phyloP scores from a whole-genome alignment of 306 rosid species.

The Arachis hypogaea region DNA sequence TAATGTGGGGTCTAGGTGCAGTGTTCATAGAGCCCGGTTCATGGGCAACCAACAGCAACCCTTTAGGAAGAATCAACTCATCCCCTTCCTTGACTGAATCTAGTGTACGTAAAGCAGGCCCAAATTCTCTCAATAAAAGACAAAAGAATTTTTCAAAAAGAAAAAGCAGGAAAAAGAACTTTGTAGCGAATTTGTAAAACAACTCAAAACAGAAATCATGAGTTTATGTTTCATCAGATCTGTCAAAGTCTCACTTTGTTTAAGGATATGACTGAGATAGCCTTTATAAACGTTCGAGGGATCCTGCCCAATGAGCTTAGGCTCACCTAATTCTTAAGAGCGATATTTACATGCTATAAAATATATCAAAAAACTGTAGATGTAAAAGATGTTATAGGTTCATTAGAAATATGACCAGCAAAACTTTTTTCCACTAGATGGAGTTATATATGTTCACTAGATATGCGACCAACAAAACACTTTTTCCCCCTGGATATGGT shows the following conservation, averaged over 20 bases:
- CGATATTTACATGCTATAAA: not conserved
- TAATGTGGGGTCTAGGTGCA: slow-evolving; percentile 89
- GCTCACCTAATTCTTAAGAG: too few relatives aligned
- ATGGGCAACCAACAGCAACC: slow-evolving; percentile 76
- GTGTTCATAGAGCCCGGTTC: slow-evolving; percentile 76
- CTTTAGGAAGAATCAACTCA: slow-evolving; percentile 61
- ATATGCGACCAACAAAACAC: not conserved
- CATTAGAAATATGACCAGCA: not conserved
- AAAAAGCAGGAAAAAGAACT: not conserved
- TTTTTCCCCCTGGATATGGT: not conserved
- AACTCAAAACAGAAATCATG: not conserved
- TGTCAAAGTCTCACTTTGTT: too few relatives aligned
- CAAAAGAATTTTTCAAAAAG: not conserved
- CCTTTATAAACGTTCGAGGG: too few relatives aligned
- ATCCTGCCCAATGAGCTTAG: too few relatives aligned
- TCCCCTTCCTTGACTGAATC: slow-evolving; percentile 59
- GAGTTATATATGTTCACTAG: not conserved
- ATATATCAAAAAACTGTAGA: not conserved
- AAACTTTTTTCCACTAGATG: not conserved
- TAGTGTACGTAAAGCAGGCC: slow-evolving; percentile 40
- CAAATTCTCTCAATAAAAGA: not conserved
- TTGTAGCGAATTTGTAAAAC: slow-evolving; percentile 11
- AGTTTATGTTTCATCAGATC: not conserved
- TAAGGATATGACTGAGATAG: too few relatives aligned
- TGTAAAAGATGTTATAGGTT: slow-evolving; percentile 5